Percentiles rank a stretch among this genome's conserved stretches.
Conservation (phyloP, 352 stramenopile species). For the Globisporangium mamillatum region DNA sequence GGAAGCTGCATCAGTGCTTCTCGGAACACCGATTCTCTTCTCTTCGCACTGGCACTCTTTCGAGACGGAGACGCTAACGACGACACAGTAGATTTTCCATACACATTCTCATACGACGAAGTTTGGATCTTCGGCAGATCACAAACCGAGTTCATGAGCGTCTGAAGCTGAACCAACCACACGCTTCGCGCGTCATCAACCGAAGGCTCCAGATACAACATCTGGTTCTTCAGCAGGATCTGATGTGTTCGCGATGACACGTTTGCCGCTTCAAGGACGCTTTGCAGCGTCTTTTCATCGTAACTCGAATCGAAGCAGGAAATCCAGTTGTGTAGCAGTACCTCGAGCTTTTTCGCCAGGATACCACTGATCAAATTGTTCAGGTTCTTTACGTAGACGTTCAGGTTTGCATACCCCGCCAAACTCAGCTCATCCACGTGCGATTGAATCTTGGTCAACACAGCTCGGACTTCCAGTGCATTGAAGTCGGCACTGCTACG, state of each 20-base stretch:
- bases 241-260: constrained; percentile 76
- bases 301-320: constrained; percentile 54
- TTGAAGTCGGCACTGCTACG: constrained; percentile 57
- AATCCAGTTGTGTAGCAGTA: constrained; percentile 65
- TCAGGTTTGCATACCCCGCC: constrained; percentile 92
- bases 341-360: constrained; percentile 76
- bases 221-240: constrained; percentile 96
- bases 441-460: constrained; percentile 89
- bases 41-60: constrained; percentile 49
- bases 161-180: constrained; percentile 92
- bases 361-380: constrained; percentile 87
- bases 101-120: constrained; percentile 87
- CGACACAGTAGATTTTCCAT: constrained; percentile 63
- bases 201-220: constrained; percentile 95
- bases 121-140: constrained; percentile 89
- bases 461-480: constrained; percentile 37
- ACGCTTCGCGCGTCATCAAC: constrained; percentile 89
- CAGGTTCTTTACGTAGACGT: constrained; percentile 90
- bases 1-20: constrained; percentile 62
- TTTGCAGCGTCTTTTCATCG: constrained; percentile 60
- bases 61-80: constrained; percentile 56
- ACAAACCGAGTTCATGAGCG: constrained; percentile 92
- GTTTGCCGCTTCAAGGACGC: constrained; percentile 39
- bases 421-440: constrained; percentile 94
- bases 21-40: constrained; percentile 71